A percentile compares a stretch with the other conserved stretches of the same genome.
phyloP scores from a whole-genome alignment of 225 moss, liverwort and hornwort species.

The Pleurozium schreberi region DNA sequence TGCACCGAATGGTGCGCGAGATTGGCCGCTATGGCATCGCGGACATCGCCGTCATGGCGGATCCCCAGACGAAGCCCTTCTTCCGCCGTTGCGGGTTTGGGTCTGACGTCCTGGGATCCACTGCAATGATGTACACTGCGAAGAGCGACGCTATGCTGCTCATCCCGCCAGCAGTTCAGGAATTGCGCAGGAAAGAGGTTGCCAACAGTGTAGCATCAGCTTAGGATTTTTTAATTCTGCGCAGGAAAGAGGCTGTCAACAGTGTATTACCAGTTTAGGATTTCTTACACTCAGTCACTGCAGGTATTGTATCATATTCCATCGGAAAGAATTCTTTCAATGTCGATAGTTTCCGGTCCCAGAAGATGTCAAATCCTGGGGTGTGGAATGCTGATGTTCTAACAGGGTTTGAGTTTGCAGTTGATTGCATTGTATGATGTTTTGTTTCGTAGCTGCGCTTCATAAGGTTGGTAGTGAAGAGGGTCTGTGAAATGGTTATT shows the following conservation, averaged over 20 bases:
- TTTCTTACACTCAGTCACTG: background rate
- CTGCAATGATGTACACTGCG: slow-evolving; percentile 81
- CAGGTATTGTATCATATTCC: slow-evolving; percentile 9
- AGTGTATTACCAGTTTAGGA: slow-evolving; percentile 11
- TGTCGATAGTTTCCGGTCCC: background rate
- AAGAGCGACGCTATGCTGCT: background rate
- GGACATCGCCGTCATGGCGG: slow-evolving; percentile 65
- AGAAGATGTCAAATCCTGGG: background rate
- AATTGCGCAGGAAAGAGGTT: background rate
- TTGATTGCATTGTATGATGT: background rate
- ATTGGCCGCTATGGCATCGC: slow-evolving; percentile 56
- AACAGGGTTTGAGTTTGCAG: background rate
- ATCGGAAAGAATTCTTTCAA: background rate
- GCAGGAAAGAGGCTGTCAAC: background rate
- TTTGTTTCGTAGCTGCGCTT: background rate
- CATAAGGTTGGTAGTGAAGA: background rate
- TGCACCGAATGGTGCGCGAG: slow-evolving; percentile 65
- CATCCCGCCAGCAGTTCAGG: slow-evolving; percentile 6
- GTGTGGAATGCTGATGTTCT: background rate
- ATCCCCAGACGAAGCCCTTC: slow-evolving; percentile 47
- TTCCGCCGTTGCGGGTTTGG: slow-evolving; percentile 73
- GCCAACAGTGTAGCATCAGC: slow-evolving; percentile 8
- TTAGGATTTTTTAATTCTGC: no score
- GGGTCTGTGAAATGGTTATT: background rate
- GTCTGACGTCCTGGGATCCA: slow-evolving; percentile 61